Conservation (phyloP, 75 land plant species). For the Selaginella moellendorffii region DNA sequence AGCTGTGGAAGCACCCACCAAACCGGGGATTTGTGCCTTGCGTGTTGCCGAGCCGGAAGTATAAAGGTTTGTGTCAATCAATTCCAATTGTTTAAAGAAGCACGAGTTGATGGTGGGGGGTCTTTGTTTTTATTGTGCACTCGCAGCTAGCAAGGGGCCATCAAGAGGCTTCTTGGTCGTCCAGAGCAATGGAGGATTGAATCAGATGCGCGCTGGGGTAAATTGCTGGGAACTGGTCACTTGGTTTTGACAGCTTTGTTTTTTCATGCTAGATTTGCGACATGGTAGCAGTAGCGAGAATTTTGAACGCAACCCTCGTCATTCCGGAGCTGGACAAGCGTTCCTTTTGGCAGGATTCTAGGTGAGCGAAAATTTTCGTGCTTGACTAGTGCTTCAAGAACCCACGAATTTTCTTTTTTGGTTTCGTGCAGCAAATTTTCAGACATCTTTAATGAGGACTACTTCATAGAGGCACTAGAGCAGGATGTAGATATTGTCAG, state of each 20-base stretch:
- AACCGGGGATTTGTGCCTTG: constrained; percentile 58
- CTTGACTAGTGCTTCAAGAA: no score
- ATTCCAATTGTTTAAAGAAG: no score
- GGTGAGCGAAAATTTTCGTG: no score
- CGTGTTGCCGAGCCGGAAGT: constrained; percentile 32
- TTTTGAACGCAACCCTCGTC: constrained; percentile 91
- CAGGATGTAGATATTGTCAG: constrained; percentile 61
- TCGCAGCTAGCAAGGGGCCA: neutral
- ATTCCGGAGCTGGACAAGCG: constrained; percentile 89
- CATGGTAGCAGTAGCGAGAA: constrained; percentile 93
- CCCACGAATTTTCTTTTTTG: neutral
- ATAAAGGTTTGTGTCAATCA: no score
- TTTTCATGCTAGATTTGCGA: constrained; percentile 66
- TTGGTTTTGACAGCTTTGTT: no score
- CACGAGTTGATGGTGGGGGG: no score
- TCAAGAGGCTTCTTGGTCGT: constrained; percentile 69
- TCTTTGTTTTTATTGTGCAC: no score
- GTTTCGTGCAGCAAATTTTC: constrained; percentile 69
- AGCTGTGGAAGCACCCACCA: constrained; percentile 73
- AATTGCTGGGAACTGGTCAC: no score
- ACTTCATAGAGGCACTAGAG: constrained; percentile 61
- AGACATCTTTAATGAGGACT: constrained; percentile 82
- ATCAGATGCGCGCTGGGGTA: constrained; percentile 96
- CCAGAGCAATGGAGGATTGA: constrained; percentile 77
- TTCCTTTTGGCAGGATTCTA: constrained; percentile 94